These are phyloP conservation scores for Citrus mangshanensis DNA, from an alignment of 345 rosid genomes.

Conservation along the genomic window DNA sequence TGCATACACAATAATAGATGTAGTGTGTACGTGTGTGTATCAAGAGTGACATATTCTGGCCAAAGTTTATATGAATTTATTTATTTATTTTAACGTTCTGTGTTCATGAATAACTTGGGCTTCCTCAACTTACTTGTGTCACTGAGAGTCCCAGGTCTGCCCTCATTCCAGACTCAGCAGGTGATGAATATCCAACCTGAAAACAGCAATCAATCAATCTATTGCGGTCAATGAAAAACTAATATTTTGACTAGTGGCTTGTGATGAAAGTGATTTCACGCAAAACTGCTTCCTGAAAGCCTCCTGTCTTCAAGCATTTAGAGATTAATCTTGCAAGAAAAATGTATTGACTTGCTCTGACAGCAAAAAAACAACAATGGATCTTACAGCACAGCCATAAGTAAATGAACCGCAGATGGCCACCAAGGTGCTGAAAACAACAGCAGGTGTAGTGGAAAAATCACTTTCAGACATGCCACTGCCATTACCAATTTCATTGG, in stretches of 20 bases:
- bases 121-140: slow-evolving; percentile 15
- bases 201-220: not conserved
- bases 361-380: too few species aligned
- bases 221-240: not conserved
- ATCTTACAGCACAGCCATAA: slow-evolving; percentile 43
- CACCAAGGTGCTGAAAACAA: slow-evolving; percentile 41
- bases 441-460: slow-evolving; percentile 13
- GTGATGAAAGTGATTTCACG: not conserved
- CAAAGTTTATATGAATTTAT: not conserved
- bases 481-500: too few species aligned
- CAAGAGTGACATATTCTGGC: too few species aligned
- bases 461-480: not conserved
- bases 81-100: too few species aligned
- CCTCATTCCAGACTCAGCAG: slow-evolving; percentile 64
- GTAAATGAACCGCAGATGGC: slow-evolving; percentile 38
- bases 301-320: not conserved
- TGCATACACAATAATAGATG: too few species aligned
- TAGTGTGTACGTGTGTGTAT: too few species aligned
- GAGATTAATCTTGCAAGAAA: too few species aligned
- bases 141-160: slow-evolving; percentile 64
- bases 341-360: too few species aligned
- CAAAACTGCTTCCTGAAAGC: not conserved
- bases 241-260: not conserved
- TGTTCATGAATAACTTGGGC: too few species aligned
- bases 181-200: slow-evolving; percentile 64